Evolutionary conservation across 352 stramenopile species (phyloP), one percentile per base, ranked within the genome.

Genomic region (Globisporangium camurandrum): DNA sequence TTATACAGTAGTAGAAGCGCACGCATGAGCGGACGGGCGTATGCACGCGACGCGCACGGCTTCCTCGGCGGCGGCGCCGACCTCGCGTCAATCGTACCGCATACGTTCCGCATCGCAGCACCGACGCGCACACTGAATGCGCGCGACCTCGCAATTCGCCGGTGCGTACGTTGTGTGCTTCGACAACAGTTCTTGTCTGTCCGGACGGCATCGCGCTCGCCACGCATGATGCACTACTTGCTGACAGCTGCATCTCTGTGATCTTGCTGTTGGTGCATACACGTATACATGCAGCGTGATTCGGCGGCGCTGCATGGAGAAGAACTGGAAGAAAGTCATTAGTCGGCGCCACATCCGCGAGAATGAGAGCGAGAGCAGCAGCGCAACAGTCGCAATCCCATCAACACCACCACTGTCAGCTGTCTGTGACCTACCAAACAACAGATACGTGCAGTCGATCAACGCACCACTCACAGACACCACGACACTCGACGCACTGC

Each of bases 291-390:
- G 24, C 51, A 88, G 77, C 46, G 72, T 60, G 16, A 88, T 88
- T 31, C 74, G 74, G 20, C 55, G 70, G 26, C 74, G 68, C 36
- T 86, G 74, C 46, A 80, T 70, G 64, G 74, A 88, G 56, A 88
- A 88, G 45, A 89, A 89, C 66, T 89, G 78, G 78, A 74, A 75
- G 50, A 89, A 89, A 51, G 59, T 89, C 57, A 67, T 89, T 41
- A 75, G 61, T 17, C 49, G 84, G 22, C 62, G 71, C 28, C 73
- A 80, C 41, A 45, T 41, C 28, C 62, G 71, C 38, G 5, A 30
- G 12, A n/a, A n/a, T n/a, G n/a, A n/a, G n/a, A n/a, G n/a, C n/a
- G n/a, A n/a, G n/a, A n/a, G n/a, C n/a, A n/a, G n/a, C n/a, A n/a
- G n/a, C n/a, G n/a, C n/a, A n/a, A n/a, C n/a, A n/a, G n/a, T n/a